Conservation (phyloP, 352 stramenopile species). For the Phytophthora cajani region DNA sequence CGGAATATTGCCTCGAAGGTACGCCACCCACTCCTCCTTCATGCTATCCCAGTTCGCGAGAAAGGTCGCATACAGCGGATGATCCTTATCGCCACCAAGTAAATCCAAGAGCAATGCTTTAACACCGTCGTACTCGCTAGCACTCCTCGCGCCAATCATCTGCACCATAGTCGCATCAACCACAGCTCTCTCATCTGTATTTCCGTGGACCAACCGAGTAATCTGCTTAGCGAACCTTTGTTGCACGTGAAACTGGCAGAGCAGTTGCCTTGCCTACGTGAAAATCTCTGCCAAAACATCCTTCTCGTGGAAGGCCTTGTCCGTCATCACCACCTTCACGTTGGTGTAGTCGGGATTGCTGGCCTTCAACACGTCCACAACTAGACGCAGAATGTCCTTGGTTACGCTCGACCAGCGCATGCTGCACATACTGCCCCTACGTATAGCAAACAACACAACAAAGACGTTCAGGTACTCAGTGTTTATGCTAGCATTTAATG, state of each 20-base stretch:
- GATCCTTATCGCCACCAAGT: not conserved
- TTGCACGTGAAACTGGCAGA: not conserved
- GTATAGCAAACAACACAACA: too few species aligned
- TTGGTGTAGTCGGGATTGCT: not conserved
- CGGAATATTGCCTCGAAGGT: not conserved
- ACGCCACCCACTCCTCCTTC: not conserved
- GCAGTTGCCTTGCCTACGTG: not conserved
- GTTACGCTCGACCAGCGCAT: not conserved
- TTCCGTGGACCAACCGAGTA: not conserved
- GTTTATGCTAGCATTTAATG: too few species aligned
- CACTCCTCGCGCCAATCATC: not conserved
- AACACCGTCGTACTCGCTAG: not conserved
- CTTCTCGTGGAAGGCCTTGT: not conserved
- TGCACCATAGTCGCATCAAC: not conserved
- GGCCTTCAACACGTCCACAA: not conserved
- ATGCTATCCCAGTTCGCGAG: not conserved
- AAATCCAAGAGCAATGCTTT: not conserved
- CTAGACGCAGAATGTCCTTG: not conserved
- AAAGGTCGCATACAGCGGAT: not conserved
- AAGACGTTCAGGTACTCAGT: too few species aligned
- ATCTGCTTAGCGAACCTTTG: not conserved
- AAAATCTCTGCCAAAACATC: not conserved
- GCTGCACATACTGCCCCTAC: not conserved
- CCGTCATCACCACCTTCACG: not conserved
- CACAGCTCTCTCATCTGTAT: not conserved